Conservation (phyloP, 176 grass and related monocot species). For the Eleusine indica region DNA sequence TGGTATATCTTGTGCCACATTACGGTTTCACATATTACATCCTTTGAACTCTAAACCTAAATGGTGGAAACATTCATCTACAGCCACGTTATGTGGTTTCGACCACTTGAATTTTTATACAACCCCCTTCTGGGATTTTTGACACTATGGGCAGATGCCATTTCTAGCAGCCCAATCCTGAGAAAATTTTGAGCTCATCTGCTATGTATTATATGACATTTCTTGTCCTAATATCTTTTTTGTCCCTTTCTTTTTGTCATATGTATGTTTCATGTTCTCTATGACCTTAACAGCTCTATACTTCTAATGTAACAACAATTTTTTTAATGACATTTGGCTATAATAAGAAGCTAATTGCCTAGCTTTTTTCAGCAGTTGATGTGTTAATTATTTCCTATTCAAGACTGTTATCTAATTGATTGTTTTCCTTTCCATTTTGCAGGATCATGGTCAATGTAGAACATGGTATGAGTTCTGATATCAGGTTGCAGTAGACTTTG, state of each 20-base stretch:
- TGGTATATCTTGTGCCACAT: too few species aligned
- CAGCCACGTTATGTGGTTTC: too few species aligned
- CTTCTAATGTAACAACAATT: neutral
- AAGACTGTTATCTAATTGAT: slow-evolving; percentile 12
- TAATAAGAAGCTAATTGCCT: neutral
- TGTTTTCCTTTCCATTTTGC: neutral
- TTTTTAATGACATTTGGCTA: neutral
- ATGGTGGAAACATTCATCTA: too few species aligned
- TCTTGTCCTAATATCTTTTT: too few species aligned
- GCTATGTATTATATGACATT: too few species aligned
- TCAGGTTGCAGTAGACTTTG: slow-evolving; percentile 20
- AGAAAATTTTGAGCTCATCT: too few species aligned
- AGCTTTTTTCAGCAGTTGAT: neutral
- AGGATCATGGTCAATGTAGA: slow-evolving; percentile 25
- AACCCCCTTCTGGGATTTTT: too few species aligned
- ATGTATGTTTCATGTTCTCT: neutral
- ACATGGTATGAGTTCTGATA: neutral
- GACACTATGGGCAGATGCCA: too few species aligned
- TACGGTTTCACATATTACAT: too few species aligned
- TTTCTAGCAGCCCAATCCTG: too few species aligned
- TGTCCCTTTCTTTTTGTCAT: neutral
- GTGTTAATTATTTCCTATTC: neutral
- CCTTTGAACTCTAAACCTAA: too few species aligned
- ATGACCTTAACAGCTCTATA: neutral
- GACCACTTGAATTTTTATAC: too few species aligned